Conservation (phyloP, 1,284 basidiomycete genomes). For the Ceratobasidium sp. region DNA sequence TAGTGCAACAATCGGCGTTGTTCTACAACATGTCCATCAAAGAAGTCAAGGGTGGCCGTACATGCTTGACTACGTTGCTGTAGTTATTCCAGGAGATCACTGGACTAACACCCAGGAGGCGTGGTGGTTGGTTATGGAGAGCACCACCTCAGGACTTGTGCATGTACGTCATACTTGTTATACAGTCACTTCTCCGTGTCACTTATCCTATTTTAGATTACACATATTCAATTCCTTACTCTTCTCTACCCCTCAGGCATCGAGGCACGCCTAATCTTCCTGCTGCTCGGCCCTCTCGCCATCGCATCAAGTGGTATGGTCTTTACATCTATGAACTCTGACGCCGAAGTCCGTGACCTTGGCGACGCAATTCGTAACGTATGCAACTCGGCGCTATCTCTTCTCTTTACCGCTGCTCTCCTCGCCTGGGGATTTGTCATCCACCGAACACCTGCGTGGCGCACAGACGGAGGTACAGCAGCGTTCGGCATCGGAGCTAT, state of each 20-base stretch:
- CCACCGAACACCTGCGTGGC: constrained; percentile 92
- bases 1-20: constrained; percentile 79
- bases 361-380: constrained; percentile 89
- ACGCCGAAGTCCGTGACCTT: constrained; percentile 63
- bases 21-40: constrained; percentile 68
- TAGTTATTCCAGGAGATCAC: constrained; percentile 74
- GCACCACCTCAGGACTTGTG: constrained; percentile 83
- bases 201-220: constrained; percentile 67
- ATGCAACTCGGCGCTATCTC: constrained; percentile 93
- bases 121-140: constrained; percentile 90
- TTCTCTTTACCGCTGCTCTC: constrained; percentile 91
- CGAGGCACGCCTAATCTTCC: constrained; percentile 88
- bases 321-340: constrained; percentile 74
- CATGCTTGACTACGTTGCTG: constrained; percentile 91
- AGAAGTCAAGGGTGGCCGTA: constrained; percentile 89
- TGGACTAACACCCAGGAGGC: constrained; percentile 79
- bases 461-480: constrained; percentile 94
- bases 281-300: constrained; percentile 88
- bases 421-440: constrained; percentile 94
- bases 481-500: constrained; percentile 90
- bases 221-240: constrained; percentile 98
- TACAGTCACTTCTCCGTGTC: background rate
- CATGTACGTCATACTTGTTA: constrained; percentile 67
- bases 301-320: constrained; percentile 86
- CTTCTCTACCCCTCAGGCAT: constrained; percentile 94